Evolutionary conservation across 257 asterid genomes (phyloP).

Genomic region (Rauvolfia tetraphylla): DNA sequence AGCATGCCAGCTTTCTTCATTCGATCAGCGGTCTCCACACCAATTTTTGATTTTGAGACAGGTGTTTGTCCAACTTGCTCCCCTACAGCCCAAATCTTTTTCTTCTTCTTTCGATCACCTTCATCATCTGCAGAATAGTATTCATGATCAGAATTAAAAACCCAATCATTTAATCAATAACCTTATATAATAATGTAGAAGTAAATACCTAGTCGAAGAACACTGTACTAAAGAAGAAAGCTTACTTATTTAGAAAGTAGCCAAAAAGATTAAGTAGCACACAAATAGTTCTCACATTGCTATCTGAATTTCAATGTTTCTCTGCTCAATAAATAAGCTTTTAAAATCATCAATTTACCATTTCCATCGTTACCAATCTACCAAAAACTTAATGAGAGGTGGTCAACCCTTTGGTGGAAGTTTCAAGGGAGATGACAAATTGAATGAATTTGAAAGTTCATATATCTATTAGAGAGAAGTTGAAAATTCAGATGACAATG

Average conservation of each 20-base stretch:
- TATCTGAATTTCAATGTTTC: no score
- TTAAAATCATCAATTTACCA: no score
- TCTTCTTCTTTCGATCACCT: constrained; percentile 77
- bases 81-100: constrained; percentile 49
- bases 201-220: not conserved
- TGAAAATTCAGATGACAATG: no score
- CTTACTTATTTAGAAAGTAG: not conserved
- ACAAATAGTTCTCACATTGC: not conserved
- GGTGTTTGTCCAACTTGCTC: constrained; percentile 46
- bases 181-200: not conserved
- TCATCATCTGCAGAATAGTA: constrained; percentile 61
- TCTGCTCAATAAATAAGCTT: no score
- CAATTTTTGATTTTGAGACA: constrained; percentile 42
- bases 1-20: constrained; percentile 43
- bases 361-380: no score
- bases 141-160: constrained; percentile 3
- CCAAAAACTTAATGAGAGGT: no score
- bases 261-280: not conserved
- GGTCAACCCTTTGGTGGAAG: no score
- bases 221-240: not conserved
- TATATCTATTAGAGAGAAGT: no score
- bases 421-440: no score
- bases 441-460: no score
- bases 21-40: constrained; percentile 51
- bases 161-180: not conserved